phyloP scores from a whole-genome alignment of 257 asterid species.

The Voacanga thouarsii region DNA sequence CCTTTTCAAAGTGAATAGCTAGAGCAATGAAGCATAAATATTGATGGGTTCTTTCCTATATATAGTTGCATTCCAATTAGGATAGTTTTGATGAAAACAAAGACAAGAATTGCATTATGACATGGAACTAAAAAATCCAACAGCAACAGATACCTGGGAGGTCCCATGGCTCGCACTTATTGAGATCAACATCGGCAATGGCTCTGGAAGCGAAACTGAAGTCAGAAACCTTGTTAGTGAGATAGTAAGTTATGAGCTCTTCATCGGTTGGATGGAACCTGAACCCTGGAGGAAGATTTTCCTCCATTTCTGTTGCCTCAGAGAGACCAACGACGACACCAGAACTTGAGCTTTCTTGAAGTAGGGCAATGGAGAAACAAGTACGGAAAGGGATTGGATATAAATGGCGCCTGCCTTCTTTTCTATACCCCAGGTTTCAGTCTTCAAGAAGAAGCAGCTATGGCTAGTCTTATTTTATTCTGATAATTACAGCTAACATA shows the following conservation, averaged over 20 bases:
- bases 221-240: constrained; percentile 56
- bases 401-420: constrained; percentile 28
- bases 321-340: not conserved
- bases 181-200: constrained; percentile 66
- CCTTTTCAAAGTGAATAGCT: not conserved
- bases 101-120: not conserved
- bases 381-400: constrained; percentile 27
- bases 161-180: constrained; percentile 89
- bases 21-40: not conserved
- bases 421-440: constrained; percentile 12
- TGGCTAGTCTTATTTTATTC: constrained; percentile 31
- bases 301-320: constrained; percentile 44
- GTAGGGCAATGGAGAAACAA: constrained; percentile 10
- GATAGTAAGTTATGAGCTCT: constrained; percentile 70
- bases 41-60: too few relatives aligned
- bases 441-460: constrained; percentile 60
- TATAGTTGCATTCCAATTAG: too few relatives aligned
- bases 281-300: constrained; percentile 81
- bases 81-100: not conserved
- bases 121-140: not conserved
- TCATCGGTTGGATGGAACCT: constrained; percentile 88
- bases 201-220: constrained; percentile 52
- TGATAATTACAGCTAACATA: constrained; percentile 66
- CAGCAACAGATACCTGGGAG: constrained; percentile 62
- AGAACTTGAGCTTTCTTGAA: not conserved